Conservation (phyloP, 2,329 filamentous ascomycete species). For the Colletotrichum echinochloae region DNA sequence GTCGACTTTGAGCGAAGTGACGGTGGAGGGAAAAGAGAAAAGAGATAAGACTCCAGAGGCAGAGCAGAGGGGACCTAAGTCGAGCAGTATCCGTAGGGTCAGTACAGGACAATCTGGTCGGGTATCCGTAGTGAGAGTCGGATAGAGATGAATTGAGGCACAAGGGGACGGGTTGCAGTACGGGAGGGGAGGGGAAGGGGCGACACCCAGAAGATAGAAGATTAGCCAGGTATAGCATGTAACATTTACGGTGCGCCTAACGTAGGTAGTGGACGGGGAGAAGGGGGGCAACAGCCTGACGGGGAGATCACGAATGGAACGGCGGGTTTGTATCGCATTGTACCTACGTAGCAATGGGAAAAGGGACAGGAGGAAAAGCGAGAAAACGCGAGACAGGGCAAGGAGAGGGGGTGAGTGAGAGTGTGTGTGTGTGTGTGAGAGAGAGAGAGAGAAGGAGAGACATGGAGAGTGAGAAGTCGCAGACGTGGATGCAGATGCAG, state of each 20-base stretch:
- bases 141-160: constrained; percentile 10
- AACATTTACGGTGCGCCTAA: background rate
- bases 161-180: constrained; percentile 5
- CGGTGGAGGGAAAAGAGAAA: constrained; percentile 34
- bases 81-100: background rate
- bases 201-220: constrained; percentile 15
- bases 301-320: constrained; percentile 20
- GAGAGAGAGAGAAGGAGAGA: background rate
- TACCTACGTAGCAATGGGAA: background rate
- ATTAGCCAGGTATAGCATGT: background rate
- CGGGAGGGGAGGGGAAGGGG: constrained; percentile 7
- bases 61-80: background rate
- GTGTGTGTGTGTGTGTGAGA: background rate
- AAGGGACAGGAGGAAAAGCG: constrained; percentile 1
- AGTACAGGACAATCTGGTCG: background rate
- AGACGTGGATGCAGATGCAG: constrained; percentile 12
- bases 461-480: background rate
- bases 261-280: background rate
- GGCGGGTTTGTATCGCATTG: constrained; percentile 7
- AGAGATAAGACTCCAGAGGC: constrained; percentile 32
- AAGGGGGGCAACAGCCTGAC: constrained; percentile 15
- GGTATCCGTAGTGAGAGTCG: constrained; percentile 3
- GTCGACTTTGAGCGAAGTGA: constrained; percentile 16
- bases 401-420: background rate
- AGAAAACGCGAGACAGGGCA: background rate